These are phyloP conservation scores for Naganishia albida DNA, from an alignment of 1,284 basidiomycete species.

Conservation along the genomic window DNA sequence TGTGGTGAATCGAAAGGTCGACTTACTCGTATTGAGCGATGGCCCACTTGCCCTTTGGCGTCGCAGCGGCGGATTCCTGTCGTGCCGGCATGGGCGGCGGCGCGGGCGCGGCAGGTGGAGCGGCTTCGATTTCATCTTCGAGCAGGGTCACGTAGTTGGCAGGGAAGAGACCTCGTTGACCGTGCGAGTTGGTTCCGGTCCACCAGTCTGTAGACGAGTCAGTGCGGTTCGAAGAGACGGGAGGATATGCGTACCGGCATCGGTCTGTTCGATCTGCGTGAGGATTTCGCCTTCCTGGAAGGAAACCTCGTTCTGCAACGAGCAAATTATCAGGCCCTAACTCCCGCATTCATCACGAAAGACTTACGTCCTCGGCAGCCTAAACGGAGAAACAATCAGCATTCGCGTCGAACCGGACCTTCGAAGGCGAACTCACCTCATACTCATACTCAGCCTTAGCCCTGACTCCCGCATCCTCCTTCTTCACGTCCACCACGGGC, in stretches of 20 bases:
- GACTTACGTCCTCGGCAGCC: slow-evolving; percentile 46
- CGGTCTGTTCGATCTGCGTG: slow-evolving; percentile 77
- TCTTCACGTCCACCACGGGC: slow-evolving; percentile 53
- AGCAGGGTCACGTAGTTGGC: slow-evolving; percentile 81
- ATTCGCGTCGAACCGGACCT: neutral
- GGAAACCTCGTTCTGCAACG: slow-evolving; percentile 77
- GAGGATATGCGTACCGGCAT: slow-evolving; percentile 59
- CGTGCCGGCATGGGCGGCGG: slow-evolving; percentile 10
- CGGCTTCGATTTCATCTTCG: slow-evolving; percentile 45
- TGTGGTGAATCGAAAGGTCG: neutral
- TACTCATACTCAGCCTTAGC: slow-evolving; percentile 72
- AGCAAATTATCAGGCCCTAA: slow-evolving; percentile 38
- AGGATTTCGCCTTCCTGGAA: slow-evolving; percentile 79
- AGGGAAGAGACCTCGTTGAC: slow-evolving; percentile 66
- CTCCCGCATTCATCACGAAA: neutral
- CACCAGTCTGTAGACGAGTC: slow-evolving; percentile 61
- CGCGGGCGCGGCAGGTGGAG: slow-evolving; percentile 41
- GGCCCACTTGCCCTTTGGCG: slow-evolving; percentile 36
- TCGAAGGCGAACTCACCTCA: slow-evolving; percentile 57
- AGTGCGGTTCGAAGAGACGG: slow-evolving; percentile 7
- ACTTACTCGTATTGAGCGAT: slow-evolving; percentile 46
- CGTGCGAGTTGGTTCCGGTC: slow-evolving; percentile 67
- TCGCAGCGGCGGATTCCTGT: slow-evolving; percentile 28
- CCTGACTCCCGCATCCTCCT: slow-evolving; percentile 41
- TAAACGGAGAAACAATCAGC: slow-evolving; percentile 26